A percentile compares a stretch with the other conserved stretches of the same genome.
Conservation (phyloP, 805 yeast species). For the Saturnispora ahearnii region DNA sequence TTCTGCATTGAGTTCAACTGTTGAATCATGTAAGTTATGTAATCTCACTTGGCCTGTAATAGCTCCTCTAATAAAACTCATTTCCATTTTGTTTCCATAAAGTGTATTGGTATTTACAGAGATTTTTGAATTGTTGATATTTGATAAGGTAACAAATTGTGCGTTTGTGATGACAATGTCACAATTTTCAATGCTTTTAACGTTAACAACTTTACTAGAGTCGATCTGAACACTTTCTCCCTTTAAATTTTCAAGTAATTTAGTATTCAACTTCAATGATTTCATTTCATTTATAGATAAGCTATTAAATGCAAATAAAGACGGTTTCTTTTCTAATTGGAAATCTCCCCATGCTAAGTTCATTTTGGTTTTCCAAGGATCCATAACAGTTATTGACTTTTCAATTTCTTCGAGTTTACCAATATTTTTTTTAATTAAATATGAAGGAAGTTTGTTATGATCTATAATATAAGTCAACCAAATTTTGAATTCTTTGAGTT, state of each 20-base stretch:
- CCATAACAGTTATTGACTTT: not conserved
- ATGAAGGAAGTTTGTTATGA: conserved; percentile 17
- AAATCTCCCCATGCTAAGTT: not conserved
- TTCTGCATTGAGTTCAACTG: conserved; percentile 10
- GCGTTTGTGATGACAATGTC: not conserved
- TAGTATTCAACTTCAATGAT: not conserved
- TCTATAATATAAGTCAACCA: conserved; percentile 14
- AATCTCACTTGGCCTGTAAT: conserved; percentile 20
- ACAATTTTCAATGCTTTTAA: not conserved
- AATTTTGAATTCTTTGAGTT: conserved; percentile 8
- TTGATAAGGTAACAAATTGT: not conserved
- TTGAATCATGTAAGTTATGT: conserved; percentile 12
- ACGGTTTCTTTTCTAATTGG: not conserved
- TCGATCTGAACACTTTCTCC: not conserved
- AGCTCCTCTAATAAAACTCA: not conserved
- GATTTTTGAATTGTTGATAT: not conserved
- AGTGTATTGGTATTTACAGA: not conserved
- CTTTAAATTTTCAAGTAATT: not conserved
- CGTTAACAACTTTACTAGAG: not conserved
- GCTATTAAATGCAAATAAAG: not conserved
- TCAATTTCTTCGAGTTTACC: conserved; percentile 15
- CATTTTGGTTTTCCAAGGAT: not conserved
- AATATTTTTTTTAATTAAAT: conserved; percentile 19
- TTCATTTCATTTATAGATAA: not conserved
- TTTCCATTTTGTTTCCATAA: not conserved